A percentile compares a stretch with the other conserved stretches of the same genome.
Evolutionary conservation across 2,329 filamentous ascomycete species (phyloP).

Genomic region (Coniochaeta prunicola): DNA sequence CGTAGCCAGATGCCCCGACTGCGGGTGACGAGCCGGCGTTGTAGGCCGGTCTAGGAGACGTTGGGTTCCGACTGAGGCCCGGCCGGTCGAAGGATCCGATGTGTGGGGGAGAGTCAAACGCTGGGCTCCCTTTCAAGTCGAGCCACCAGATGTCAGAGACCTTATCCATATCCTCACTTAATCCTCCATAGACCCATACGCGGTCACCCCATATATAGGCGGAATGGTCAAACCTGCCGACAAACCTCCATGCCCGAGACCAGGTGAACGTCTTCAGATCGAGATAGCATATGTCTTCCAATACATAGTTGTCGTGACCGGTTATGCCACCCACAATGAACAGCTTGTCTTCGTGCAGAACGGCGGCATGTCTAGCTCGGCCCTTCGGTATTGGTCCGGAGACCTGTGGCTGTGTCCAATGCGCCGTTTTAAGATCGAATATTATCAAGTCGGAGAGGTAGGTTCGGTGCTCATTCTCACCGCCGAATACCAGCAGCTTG

Average conservation of each 20-base stretch:
- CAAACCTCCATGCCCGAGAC: conserved; percentile 94
- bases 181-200: conserved; percentile 92
- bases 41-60: conserved; percentile 46
- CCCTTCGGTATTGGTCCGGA: conserved; percentile 81
- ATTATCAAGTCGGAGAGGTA: conserved; percentile 95
- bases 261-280: conserved; percentile 97
- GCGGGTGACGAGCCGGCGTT: conserved; percentile 40
- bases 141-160: conserved; percentile 96
- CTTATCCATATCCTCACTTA: conserved; percentile 95
- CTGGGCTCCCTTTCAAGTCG: conserved; percentile 83
- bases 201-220: conserved; percentile 88
- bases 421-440: conserved; percentile 87
- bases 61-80: conserved; percentile 29
- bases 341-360: conserved; percentile 91
- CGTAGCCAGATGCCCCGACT: conserved; percentile 56
- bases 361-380: conserved; percentile 84
- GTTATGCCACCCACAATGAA: conserved; percentile 96
- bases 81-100: conserved; percentile 45
- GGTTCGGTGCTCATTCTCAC: conserved; percentile 94
- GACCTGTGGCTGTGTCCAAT: conserved; percentile 90
- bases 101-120: conserved; percentile 65
- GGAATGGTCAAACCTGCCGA: conserved; percentile 89
- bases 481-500: conserved; percentile 94
- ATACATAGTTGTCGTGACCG: conserved; percentile 81
- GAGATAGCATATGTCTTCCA: conserved; percentile 94